Percentiles rank a stretch among this genome's conserved stretches.
These are phyloP conservation scores for Tetrapisispora iriomotensis DNA, from an alignment of 805 yeast genomes.

Conservation along the genomic window DNA sequence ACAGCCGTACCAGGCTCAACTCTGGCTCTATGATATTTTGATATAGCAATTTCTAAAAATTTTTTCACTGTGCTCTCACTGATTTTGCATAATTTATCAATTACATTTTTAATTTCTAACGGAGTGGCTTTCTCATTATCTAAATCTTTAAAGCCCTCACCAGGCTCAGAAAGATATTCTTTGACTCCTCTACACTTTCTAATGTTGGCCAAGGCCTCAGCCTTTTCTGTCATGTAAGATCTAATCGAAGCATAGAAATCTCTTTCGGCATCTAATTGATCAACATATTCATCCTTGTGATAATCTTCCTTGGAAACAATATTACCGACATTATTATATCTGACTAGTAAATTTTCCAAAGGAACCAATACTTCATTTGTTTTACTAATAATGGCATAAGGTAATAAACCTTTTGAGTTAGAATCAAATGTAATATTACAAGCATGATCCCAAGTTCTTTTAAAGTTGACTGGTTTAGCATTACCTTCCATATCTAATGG, in stretches of 20 bases:
- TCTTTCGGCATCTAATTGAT: conserved; percentile 81
- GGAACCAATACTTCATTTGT: conserved; percentile 52
- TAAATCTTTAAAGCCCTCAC: conserved; percentile 35
- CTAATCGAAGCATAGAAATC: conserved; percentile 70
- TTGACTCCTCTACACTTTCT: conserved; percentile 47
- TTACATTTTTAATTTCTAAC: conserved; percentile 35
- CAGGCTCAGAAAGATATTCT: conserved; percentile 35
- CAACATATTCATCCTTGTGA: conserved; percentile 55
- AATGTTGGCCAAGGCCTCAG: conserved; percentile 42
- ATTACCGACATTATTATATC: conserved; percentile 68
- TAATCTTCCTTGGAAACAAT: conserved; percentile 35
- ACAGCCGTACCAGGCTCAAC: conserved; percentile 99
- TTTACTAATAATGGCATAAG: conserved; percentile 53
- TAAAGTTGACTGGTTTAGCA: conserved; percentile 89
- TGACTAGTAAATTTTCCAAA: conserved; percentile 45
- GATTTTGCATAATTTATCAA: conserved; percentile 58
- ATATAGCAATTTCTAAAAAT: conserved; percentile 67
- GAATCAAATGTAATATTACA: conserved; percentile 57
- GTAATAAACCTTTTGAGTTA: conserved; percentile 48
- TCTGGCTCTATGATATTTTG: conserved; percentile 77
- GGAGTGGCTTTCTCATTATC: conserved; percentile 33
- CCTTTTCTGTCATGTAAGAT: conserved; percentile 50
- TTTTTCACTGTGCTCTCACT: conserved; percentile 47
- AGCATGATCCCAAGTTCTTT: conserved; percentile 92
- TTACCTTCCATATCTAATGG: conserved; percentile 99